Evolutionary conservation across 441 rosid genomes (phyloP), one percentile per base, ranked within the genome.

Genomic region (Erodium moschatum): DNA sequence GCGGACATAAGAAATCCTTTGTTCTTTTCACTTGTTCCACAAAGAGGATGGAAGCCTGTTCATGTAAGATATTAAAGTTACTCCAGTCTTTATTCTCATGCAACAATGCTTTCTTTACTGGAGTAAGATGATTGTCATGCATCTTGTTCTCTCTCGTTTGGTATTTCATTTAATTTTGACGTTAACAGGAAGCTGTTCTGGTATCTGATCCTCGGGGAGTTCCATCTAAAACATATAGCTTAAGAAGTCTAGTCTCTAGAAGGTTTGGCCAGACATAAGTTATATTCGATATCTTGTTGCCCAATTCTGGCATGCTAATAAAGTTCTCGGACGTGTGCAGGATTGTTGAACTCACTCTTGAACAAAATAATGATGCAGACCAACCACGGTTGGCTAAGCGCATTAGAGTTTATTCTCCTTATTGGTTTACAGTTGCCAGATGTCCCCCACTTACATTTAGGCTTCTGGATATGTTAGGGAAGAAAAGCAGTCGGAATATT

Each of bases 191-290:
- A 76, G 87, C 89, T 69, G 92, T 95, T 81, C 88, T 87, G 73
- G 81, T 92, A 73, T 90, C 96, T 65, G 93, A 95, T 72, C 99
- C 97, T 67, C 77, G 11, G 72, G 89, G 82, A 73, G 74, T 81
- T 73, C 98, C 97, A 50, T 81, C 99, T 11, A 92, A 87, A 82
- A 83, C 95, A 75, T 76, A 90, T 73, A 81, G 81, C 72, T 83
- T 95, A 73, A 85, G 87, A 79, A 92, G 98, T 87, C 86, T 90
- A 67, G 83, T 85, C 79, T 85, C 93, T 78, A 96, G 92, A 87
- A 92, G 98, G 98, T 95, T 69, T 74, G 63, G 48, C 75, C 72
- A 71, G 29, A 56, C 63, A 56, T 56, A 56, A 56, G 63, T 21
- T 56, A 56, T 56, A 8, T 56, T 56, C 12, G 6, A 56, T 56